These are phyloP conservation scores for Hypsizygus ulmarius DNA, from an alignment of 1,284 basidiomycete species.

Conservation along the genomic window DNA sequence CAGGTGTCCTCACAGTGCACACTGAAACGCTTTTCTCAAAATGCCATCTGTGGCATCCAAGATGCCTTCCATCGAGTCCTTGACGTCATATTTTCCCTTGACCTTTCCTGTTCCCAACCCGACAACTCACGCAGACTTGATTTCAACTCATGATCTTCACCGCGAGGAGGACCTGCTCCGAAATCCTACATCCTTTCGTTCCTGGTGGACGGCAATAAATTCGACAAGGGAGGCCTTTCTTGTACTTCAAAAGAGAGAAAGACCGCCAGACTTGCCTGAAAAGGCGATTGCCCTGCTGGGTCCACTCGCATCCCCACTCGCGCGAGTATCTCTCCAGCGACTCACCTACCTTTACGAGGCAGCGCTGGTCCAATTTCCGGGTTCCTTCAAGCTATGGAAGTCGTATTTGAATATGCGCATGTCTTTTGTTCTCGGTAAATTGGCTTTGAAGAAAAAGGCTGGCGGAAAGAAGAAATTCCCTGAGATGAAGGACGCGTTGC, in stretches of 20 bases:
- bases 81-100: slow-evolving; percentile 72
- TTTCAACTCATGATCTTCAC: slow-evolving; percentile 76
- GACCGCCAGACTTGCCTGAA: slow-evolving; percentile 43
- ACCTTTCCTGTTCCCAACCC: slow-evolving; percentile 86
- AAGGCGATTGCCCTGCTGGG: slow-evolving; percentile 59
- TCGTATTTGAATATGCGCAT: slow-evolving; percentile 85
- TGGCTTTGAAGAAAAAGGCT: slow-evolving; percentile 66
- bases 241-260: slow-evolving; percentile 56
- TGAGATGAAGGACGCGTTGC: slow-evolving; percentile 85
- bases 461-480: slow-evolving; percentile 86
- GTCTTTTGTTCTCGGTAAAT: slow-evolving; percentile 83
- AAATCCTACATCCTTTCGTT: slow-evolving; percentile 87
- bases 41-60: slow-evolving; percentile 56
- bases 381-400: slow-evolving; percentile 94
- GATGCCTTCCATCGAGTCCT: slow-evolving; percentile 45
- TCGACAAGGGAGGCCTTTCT: slow-evolving; percentile 68
- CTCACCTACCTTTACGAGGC: slow-evolving; percentile 92
- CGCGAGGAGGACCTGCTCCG: slow-evolving; percentile 95
- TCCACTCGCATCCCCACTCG: slow-evolving; percentile 69
- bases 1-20: background rate
- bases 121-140: slow-evolving; percentile 70
- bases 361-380: slow-evolving; percentile 85
- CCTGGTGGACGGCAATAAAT: slow-evolving; percentile 89
- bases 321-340: slow-evolving; percentile 77
- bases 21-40: slow-evolving; percentile 14